Percentiles rank a stretch among this genome's conserved stretches.
These are phyloP conservation scores for Medicago ruthenica DNA, from an alignment of 306 rosid genomes.

Conservation along the genomic window DNA sequence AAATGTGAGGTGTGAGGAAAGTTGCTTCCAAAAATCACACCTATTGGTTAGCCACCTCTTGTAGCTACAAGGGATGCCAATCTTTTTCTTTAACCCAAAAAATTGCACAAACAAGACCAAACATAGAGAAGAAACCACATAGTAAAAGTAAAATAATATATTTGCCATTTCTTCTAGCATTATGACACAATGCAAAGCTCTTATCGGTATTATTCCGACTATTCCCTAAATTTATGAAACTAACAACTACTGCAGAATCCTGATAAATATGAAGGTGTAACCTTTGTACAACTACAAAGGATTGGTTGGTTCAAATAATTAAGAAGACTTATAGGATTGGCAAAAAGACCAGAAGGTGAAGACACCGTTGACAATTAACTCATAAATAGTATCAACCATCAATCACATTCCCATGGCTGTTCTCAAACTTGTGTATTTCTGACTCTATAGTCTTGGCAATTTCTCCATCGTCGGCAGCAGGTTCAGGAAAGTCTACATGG, in stretches of 20 bases:
- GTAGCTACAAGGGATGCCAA: no score
- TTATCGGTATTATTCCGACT: constrained; percentile 39
- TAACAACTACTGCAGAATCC: constrained; percentile 43
- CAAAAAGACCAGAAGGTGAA: constrained; percentile 20
- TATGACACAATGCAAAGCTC: constrained; percentile 40
- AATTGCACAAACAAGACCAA: neutral
- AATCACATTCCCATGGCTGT: constrained; percentile 49
- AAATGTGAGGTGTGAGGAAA: no score
- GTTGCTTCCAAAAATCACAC: no score
- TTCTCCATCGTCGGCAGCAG: constrained; percentile 64
- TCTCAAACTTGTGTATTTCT: constrained; percentile 66
- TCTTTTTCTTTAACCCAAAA: no score
- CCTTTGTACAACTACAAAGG: constrained; percentile 37
- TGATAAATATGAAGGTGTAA: constrained; percentile 12
- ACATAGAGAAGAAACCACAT: neutral
- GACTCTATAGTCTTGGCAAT: constrained; percentile 70
- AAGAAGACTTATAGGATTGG: constrained; percentile 17
- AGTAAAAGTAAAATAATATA: constrained; percentile 30
- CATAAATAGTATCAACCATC: constrained; percentile 17
- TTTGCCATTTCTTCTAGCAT: constrained; percentile 50
- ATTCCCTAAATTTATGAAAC: constrained; percentile 47
- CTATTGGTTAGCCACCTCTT: no score
- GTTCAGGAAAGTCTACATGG: constrained; percentile 74
- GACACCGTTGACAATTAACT: constrained; percentile 6
- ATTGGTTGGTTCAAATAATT: constrained; percentile 34